Evolutionary conservation across 371 early-diverging fungal genomes (phyloP), one percentile per base, ranked within the genome.

Genomic region (Chytridium lagenaria): DNA sequence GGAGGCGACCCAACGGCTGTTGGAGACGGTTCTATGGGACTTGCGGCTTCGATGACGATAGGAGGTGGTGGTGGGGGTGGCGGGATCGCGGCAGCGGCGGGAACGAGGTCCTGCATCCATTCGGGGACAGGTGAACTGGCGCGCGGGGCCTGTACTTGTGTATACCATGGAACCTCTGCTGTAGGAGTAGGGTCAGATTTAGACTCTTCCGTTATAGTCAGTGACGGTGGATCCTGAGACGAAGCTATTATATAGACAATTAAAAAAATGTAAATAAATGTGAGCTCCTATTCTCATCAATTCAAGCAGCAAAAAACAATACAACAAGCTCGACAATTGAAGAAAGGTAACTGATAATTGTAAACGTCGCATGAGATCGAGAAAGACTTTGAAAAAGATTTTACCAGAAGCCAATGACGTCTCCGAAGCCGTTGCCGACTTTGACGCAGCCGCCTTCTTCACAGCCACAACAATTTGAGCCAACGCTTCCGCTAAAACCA

Each of bases 31-130:
- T n/a, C n/a, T n/a, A n/a, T n/a, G n/a, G n/a, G n/a, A n/a, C n/a
- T n/a, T n/a, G n/a, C n/a, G n/a, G n/a, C n/a, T n/a, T n/a, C n/a
- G n/a, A n/a, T n/a, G n/a, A n/a, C n/a, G n/a, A n/a, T n/a, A n/a
- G n/a, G n/a, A n/a, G n/a, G n/a, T n/a, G n/a, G n/a, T n/a, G n/a
- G n/a, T n/a, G n/a, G n/a, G n/a, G n/a, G n/a, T n/a, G n/a, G n/a
- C n/a, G 70, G 38, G 26, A 55, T 28, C 37, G 70, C 34, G 23
- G 39, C 36, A 26, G 12, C 26, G 10, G 37, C 39, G 28, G 36
- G 26, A 31, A 37, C 63, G 15, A 63, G 36, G 15, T 73, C 73
- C 44, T 23, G 34, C 73, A 73, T 55, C 73, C 73, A 73, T 26
- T 63, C 73, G n/a, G 73, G 73, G 33, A 73, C 63, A 28, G 73